Percentiles rank a stretch among this genome's conserved stretches.
phyloP scores from a whole-genome alignment of 2,329 filamentous ascomycete genomes.

The Calonectria henricotiae region DNA sequence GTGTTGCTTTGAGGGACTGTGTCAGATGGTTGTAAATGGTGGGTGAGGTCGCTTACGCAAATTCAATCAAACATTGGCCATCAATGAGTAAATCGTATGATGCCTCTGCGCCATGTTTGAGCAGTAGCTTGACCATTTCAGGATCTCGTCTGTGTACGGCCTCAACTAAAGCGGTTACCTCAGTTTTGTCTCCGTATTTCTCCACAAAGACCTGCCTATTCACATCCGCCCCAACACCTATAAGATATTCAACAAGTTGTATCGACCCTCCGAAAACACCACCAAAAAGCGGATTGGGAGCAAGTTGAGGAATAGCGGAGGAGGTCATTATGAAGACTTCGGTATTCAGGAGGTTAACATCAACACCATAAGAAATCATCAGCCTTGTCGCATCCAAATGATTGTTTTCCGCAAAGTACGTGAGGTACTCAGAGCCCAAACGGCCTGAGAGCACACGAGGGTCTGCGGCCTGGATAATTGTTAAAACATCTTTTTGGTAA shows the following conservation, averaged over 20 bases:
- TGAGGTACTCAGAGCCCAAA: too few relatives aligned
- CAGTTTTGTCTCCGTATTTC: rapidly evolving
- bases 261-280: not conserved
- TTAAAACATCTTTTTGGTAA: too few relatives aligned
- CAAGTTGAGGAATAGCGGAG: too few relatives aligned
- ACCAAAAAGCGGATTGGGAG: not conserved
- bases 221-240: not conserved
- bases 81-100: not conserved
- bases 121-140: not conserved
- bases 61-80: not conserved
- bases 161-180: not conserved
- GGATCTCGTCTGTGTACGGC: not conserved
- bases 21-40: not conserved
- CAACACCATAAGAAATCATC: too few relatives aligned
- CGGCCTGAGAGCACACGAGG: too few relatives aligned
- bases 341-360: not conserved
- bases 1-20: not conserved
- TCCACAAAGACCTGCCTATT: not conserved
- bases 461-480: too few relatives aligned
- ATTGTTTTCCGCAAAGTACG: too few relatives aligned
- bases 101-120: not conserved
- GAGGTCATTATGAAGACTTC: not conserved
- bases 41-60: not conserved
- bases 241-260: not conserved
- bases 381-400: too few relatives aligned